Base-by-base conservation (phyloP, 2,329 filamentous ascomycete species). In the Helotiales sp. region DNA sequence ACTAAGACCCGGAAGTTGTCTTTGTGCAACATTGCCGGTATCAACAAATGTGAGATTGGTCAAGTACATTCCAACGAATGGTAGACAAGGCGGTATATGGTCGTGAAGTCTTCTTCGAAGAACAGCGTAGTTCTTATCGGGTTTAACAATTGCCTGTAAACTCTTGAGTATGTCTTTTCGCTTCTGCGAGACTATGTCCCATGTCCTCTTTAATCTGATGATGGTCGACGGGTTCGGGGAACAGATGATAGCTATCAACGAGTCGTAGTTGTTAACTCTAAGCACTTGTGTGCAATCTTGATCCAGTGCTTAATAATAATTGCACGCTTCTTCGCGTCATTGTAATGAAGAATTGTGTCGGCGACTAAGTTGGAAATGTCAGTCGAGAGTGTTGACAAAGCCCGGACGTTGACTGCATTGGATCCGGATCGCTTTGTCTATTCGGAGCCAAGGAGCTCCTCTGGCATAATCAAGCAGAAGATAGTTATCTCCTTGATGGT, bases 21-120 rank as follows among this genome's bases (percentile, higher is more conserved):
- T 93, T 2, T 91, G 94, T 5, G 93, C 88, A 37, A 92, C 91
- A 78, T 98, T 98, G 69, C 96, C 96, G 71, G 95, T 93, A 77
- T 98, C 93, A 63, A 97, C 91, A 79, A 99, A 98, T 0, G 94
- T 97, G 43, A 99, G 84, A 77, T 99, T 96, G 0, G 96, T 99
- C 45, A 99, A 84, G 78, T 97, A 98, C 80, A 97, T 97, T 70
- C 96, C 96, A 2, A 99, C 87, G 78, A 98, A 99, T 0, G 96
- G 96, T 62, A 99, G 85, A 77, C 96, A 99, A 5, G 96, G 95
- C 0, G 94, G 93, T 0, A 96, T 89, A 63, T 96, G 92, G 74
- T 93, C 91, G 73, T 95, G 90, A 2, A 99, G 87, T 52, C 92
- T 89, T 66, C 91, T 88, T 54, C 96, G 91, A 26, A 99, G 87